phyloP scores from a whole-genome alignment of 257 asterid species.

The Solanum bulbocastanum region DNA sequence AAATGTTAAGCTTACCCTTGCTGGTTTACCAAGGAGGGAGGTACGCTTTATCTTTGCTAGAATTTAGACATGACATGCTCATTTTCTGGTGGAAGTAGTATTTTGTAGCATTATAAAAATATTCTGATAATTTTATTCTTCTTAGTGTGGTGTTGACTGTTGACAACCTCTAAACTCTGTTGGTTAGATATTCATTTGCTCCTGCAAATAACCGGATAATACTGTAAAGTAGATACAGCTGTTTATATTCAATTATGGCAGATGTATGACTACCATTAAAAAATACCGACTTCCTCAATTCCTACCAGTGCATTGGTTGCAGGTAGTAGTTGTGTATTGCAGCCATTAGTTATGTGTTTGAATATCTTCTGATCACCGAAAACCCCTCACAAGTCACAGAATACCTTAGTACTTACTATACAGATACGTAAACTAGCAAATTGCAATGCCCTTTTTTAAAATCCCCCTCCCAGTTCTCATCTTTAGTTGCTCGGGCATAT shows the following conservation, averaged over 20 bases:
- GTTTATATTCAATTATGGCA: neutral
- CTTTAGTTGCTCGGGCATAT: neutral
- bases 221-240: neutral
- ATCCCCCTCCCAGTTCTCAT: neutral
- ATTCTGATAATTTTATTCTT: neutral
- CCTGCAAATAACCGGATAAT: neutral
- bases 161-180: neutral
- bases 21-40: slow-evolving; percentile 97
- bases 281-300: neutral
- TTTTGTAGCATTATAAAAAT: neutral
- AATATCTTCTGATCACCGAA: neutral
- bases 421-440: neutral
- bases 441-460: neutral
- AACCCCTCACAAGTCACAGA: neutral
- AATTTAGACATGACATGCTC: neutral
- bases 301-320: neutral
- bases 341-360: neutral
- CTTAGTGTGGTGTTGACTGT: neutral
- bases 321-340: neutral
- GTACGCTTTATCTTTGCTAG: slow-evolving; percentile 21
- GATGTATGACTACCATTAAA: neutral
- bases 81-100: neutral
- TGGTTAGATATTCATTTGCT: neutral
- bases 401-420: neutral
- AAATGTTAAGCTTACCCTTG: slow-evolving; percentile 71